Percentiles rank a stretch among this genome's conserved stretches.
phyloP scores from a whole-genome alignment of 345 rosid genomes.

The Salix viminalis region DNA sequence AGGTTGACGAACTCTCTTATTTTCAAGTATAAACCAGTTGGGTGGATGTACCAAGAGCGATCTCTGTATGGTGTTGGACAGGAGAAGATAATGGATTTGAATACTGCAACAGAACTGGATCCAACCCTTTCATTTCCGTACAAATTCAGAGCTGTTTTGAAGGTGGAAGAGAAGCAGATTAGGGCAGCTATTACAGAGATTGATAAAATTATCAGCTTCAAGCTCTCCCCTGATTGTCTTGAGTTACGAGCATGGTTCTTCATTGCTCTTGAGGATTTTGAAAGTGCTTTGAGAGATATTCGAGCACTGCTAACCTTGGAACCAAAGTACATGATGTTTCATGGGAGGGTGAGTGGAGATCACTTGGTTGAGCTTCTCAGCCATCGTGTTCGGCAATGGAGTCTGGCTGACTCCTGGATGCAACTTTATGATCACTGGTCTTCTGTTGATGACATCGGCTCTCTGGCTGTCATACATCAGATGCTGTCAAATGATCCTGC shows the following conservation, averaged over 20 bases:
- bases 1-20: slow-evolving; percentile 61
- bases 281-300: slow-evolving; percentile 65
- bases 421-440: slow-evolving; percentile 87
- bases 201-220: slow-evolving; percentile 60
- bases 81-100: slow-evolving; percentile 59
- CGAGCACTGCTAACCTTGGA: slow-evolving; percentile 68
- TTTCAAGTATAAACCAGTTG: slow-evolving; percentile 52
- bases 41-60: slow-evolving; percentile 98
- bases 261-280: slow-evolving; percentile 63
- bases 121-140: slow-evolving; percentile 77
- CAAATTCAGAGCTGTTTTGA: slow-evolving; percentile 68
- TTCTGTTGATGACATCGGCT: slow-evolving; percentile 87
- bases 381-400: slow-evolving; percentile 38
- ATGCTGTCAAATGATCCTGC: slow-evolving; percentile 76
- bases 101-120: slow-evolving; percentile 72
- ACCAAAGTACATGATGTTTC: slow-evolving; percentile 59
- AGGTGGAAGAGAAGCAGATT: slow-evolving; percentile 52
- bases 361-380: slow-evolving; percentile 54
- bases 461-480: slow-evolving; percentile 79
- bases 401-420: slow-evolving; percentile 84
- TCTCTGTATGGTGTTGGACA: slow-evolving; percentile 57
- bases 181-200: slow-evolving; percentile 67
- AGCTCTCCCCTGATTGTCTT: slow-evolving; percentile 68
- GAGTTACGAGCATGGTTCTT: slow-evolving; percentile 82
- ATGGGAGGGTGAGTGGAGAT: slow-evolving; percentile 50